Base-by-base conservation (phyloP, 495 filamentous ascomycete genomes). In the Penicillium canescens region DNA sequence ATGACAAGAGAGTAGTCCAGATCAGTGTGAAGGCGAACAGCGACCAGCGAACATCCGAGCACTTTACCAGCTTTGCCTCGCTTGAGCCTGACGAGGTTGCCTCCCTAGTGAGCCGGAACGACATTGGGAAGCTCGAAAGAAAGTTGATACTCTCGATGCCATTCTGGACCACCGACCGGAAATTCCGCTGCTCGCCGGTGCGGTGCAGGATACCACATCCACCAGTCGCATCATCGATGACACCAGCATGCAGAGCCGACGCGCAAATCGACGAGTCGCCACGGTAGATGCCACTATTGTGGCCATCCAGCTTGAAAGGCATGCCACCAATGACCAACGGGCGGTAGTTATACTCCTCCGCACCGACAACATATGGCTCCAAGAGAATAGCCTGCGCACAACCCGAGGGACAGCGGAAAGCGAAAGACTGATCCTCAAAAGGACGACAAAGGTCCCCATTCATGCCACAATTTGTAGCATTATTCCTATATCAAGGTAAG, bases 231-330 rank as follows among this genome's bases (percentile, higher is more conserved):
- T 88, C 72, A 31, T 77, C 78, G 39, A 90, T 78, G 33, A 91
- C 41, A 6, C 89, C 89, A 8, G 88, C 81, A 69, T 93, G 89
- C 24, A 93, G 78, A 13, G 88, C 89, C 6, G 88, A 73, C 11
- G 79, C 79, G 62, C 89, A 93, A 55, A 92, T 85, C 50, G 86
- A 86, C 2, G 89, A 92, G 60, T 93, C 90, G 5, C 87, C 85
- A 12, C 90, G 81, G 67, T 94, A 94, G 18, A 84, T 59, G 0
- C 80, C 69, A 42, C 69, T 55, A 13, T 42, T 54, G 21, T 64
- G 63, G 10, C 70, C 67, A 35, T 67, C 67, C 11, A 68, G 53
- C 3, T 71, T 68, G n/a, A 74, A 68, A 2, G 79, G 57, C 13
- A 81, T 80, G 0, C 87, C 88, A 11, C 89, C 90, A 20, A 93